Conservation (phyloP, 257 asterid species). For the Buddleja alternifolia region DNA sequence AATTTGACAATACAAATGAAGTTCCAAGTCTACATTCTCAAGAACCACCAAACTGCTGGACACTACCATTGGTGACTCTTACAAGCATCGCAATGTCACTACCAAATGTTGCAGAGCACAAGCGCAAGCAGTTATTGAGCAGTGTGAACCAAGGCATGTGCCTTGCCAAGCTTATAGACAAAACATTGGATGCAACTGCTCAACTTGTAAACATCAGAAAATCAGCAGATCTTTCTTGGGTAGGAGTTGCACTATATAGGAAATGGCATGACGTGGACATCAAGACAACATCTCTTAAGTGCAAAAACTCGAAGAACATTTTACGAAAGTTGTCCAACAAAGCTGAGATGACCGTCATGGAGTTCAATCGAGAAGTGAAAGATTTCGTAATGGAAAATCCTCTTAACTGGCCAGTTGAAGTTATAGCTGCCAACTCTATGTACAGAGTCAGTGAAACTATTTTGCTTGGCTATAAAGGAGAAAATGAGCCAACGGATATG, state of each 20-base stretch:
- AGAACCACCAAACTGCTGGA: conserved; percentile 28
- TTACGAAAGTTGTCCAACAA: conserved; percentile 1
- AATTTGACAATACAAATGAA: not conserved
- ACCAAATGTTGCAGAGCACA: not conserved
- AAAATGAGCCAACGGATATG: conserved; percentile 3
- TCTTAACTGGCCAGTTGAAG: conserved; percentile 26
- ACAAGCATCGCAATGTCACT: conserved; percentile 13
- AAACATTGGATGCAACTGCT: conserved; percentile 3
- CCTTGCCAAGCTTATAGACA: conserved; percentile 9
- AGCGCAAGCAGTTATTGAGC: not conserved
- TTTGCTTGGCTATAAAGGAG: not conserved
- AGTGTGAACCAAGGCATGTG: conserved; percentile 29
- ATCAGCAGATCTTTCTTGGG: conserved; percentile 27
- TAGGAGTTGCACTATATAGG: conserved; percentile 5
- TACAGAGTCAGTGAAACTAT: conserved; percentile 35
- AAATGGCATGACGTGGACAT: conserved; percentile 28
- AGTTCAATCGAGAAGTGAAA: not conserved
- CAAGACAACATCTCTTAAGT: not conserved
- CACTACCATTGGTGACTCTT: conserved; percentile 29
- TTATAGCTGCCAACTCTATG: conserved; percentile 45
- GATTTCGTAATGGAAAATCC: conserved; percentile 18
- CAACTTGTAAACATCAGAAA: conserved; percentile 19
- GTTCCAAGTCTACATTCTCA: conserved; percentile 22
- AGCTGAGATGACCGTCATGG: conserved; percentile 5
- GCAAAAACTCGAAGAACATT: conserved; percentile 14